Evolutionary conservation across 169 alveolate genomes (phyloP).

Genomic region (Babesia ovis): DNA sequence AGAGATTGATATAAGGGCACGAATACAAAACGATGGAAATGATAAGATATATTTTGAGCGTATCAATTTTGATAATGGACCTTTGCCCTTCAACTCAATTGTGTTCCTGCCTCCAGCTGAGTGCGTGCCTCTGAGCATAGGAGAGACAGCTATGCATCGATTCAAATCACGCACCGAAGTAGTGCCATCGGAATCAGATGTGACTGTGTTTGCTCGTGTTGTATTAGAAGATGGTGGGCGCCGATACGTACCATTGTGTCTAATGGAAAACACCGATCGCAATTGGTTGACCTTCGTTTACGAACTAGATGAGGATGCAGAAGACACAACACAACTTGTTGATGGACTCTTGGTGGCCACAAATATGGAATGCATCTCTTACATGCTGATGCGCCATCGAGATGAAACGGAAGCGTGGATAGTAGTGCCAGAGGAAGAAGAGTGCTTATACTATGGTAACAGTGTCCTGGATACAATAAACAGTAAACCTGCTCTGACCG

Average conservation of each 20-base stretch:
- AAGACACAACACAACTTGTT: conserved; percentile 4
- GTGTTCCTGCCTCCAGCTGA: conserved; percentile 43
- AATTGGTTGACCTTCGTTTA: conserved; percentile 21
- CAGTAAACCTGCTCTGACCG: background rate
- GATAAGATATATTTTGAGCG: conserved; percentile 23
- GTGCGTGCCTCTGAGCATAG: background rate
- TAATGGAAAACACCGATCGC: conserved; percentile 23
- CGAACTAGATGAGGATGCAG: conserved; percentile 22
- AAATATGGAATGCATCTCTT: background rate
- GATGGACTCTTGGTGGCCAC: conserved; percentile 27
- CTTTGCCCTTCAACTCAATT: conserved; percentile 35
- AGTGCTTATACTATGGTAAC: conserved; percentile 7
- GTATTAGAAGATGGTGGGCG: conserved; percentile 32
- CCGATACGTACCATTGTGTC: conserved; percentile 14
- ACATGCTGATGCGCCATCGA: conserved; percentile 4
- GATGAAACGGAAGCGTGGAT: conserved; percentile 3
- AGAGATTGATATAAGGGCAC: conserved; percentile 9
- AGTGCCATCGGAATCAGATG: conserved; percentile 3
- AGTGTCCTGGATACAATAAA: conserved; percentile 12
- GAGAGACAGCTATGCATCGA: background rate
- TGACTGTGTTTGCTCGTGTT: conserved; percentile 47
- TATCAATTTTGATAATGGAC: conserved; percentile 37
- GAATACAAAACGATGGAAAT: conserved; percentile 18
- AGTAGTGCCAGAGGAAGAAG: conserved; percentile 8
- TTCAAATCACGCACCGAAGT: conserved; percentile 23